A percentile compares a stretch with the other conserved stretches of the same genome.
phyloP scores from a whole-genome alignment of 140 eudicot species.

The Oenanthe javanica region DNA sequence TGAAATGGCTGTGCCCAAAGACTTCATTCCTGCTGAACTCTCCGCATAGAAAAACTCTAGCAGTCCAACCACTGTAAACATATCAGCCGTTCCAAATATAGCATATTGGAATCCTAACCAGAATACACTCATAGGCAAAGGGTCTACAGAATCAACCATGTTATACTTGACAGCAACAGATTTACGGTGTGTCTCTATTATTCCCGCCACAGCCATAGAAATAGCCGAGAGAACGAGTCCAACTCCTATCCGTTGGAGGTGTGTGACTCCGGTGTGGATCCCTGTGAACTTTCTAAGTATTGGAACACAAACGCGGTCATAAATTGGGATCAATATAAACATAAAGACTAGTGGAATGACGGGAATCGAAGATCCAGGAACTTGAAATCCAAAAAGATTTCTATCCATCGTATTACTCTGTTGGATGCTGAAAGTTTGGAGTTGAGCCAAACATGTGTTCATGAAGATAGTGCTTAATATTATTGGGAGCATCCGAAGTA shows the following conservation, averaged over 20 bases:
- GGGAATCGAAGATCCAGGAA: conserved; percentile 69
- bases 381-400: conserved; percentile 43
- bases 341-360: conserved; percentile 52
- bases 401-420: conserved; percentile 73
- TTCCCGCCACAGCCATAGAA: conserved; percentile 68
- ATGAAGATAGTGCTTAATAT: conserved; percentile 63
- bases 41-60: conserved; percentile 74
- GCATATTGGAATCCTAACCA: conserved; percentile 66
- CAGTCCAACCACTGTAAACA: conserved; percentile 71
- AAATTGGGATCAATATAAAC: conserved; percentile 51
- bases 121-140: conserved; percentile 56
- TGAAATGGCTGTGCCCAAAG: conserved; percentile 59
- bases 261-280: conserved; percentile 64
- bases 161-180: conserved; percentile 43
- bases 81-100: conserved; percentile 68
- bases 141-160: conserved; percentile 58
- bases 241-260: conserved; percentile 65
- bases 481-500: conserved; percentile 75
- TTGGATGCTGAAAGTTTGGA: conserved; percentile 73
- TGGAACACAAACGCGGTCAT: conserved; percentile 65
- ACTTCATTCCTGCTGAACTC: conserved; percentile 72
- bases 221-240: conserved; percentile 61
- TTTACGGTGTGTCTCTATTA: conserved; percentile 60
- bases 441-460: conserved; percentile 81
- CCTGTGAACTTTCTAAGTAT: conserved; percentile 43